Conservation (phyloP, 192 early-diverging fungal species). For the Coemansia sp. region DNA sequence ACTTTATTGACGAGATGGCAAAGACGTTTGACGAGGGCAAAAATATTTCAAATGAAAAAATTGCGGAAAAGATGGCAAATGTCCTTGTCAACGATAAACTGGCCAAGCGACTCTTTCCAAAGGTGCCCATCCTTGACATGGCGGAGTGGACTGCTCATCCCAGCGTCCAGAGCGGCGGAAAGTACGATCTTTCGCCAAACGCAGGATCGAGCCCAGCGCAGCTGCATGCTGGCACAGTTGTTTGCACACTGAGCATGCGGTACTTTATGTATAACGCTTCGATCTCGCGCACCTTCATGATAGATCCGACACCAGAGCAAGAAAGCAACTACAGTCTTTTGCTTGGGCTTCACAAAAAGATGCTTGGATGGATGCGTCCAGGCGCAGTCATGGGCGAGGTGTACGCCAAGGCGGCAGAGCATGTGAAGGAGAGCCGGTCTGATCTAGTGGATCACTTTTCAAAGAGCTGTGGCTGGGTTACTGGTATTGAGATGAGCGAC, state of each 20-base stretch:
- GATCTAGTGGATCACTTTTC: slow-evolving; percentile 86
- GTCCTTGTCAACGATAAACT: slow-evolving; percentile 69
- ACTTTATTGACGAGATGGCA: slow-evolving; percentile 84
- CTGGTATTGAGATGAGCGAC: slow-evolving; percentile 95
- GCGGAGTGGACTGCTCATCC: slow-evolving; percentile 92
- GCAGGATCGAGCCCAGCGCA: slow-evolving; percentile 72
- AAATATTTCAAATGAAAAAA: slow-evolving; percentile 79
- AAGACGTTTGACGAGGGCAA: slow-evolving; percentile 86
- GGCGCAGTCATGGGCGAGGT: slow-evolving; percentile 78
- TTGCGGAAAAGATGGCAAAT: slow-evolving; percentile 74
- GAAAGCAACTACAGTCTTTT: slow-evolving; percentile 95
- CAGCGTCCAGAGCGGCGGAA: slow-evolving; percentile 95
- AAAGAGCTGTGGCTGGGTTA: slow-evolving; percentile 84
- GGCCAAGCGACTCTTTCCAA: slow-evolving; percentile 64
- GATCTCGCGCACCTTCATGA: slow-evolving; percentile 89
- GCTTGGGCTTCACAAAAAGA: slow-evolving; percentile 77
- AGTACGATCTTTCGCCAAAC: slow-evolving; percentile 82
- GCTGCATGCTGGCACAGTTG: slow-evolving; percentile 85
- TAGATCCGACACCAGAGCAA: slow-evolving; percentile 81
- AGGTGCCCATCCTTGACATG: slow-evolving; percentile 69
- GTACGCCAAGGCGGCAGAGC: slow-evolving; percentile 68
- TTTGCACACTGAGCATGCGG: slow-evolving; percentile 91
- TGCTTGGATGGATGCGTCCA: slow-evolving; percentile 69
- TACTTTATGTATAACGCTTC: slow-evolving; percentile 97
- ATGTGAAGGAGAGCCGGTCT: slow-evolving; percentile 76